phyloP scores from a whole-genome alignment of 2,329 filamentous ascomycete species.

The Verticillium zaregamsianum region DNA sequence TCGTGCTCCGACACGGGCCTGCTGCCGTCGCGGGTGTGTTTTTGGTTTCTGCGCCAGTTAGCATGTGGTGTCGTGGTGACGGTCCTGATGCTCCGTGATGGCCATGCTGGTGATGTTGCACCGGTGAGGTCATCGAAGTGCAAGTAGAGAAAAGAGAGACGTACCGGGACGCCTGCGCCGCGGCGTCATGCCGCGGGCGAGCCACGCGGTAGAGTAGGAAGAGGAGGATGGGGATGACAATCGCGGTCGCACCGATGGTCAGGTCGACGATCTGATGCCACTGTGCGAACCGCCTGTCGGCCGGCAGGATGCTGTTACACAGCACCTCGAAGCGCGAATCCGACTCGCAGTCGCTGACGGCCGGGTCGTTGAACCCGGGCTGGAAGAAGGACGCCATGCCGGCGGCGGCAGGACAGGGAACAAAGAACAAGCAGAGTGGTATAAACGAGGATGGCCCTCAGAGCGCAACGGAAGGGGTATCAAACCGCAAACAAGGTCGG shows the following conservation, averaged over 20 bases:
- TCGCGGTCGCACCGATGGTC: constrained; percentile 16
- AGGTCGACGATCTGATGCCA: constrained; percentile 23
- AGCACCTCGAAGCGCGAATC: constrained; percentile 21
- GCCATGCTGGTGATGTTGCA: too few species aligned
- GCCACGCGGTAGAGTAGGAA: constrained; percentile 1
- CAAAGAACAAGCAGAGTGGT: background rate
- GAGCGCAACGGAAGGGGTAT: too few species aligned
- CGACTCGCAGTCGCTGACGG: constrained; percentile 15
- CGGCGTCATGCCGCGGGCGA: background rate
- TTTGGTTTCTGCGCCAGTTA: background rate
- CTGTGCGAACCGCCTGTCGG: constrained; percentile 14
- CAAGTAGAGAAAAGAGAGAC: background rate
- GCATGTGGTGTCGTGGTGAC: background rate
- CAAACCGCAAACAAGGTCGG: too few species aligned
- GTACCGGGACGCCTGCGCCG: background rate
- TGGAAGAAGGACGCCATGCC: constrained; percentile 30
- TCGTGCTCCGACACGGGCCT: background rate
- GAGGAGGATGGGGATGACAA: constrained; percentile 16
- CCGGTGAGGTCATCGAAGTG: background rate
- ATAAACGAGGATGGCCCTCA: too few species aligned
- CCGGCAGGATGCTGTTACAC: constrained; percentile 22
- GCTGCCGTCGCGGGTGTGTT: background rate
- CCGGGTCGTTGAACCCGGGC: constrained; percentile 22
- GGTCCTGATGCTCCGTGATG: too few species aligned
- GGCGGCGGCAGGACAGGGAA: background rate